These are phyloP conservation scores for Candida palmyrensis DNA, from an alignment of 805 yeast genomes.

Conservation along the genomic window DNA sequence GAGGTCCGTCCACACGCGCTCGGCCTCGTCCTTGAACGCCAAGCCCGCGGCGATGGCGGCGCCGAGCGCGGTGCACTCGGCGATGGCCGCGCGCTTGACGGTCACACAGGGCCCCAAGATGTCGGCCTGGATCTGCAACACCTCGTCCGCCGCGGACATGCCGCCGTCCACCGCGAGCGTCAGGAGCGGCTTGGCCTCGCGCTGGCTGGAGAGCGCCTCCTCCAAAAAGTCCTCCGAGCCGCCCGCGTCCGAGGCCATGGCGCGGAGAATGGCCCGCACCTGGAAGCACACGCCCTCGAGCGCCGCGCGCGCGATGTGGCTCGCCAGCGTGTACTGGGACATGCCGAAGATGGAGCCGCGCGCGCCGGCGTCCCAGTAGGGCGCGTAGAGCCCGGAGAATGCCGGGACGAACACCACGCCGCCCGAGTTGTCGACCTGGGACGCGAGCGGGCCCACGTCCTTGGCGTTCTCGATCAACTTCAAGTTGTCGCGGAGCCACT, in stretches of 20 bases:
- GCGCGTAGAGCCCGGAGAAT: conserved; percentile 89
- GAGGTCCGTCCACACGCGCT: conserved; percentile 69
- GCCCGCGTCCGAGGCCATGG: conserved; percentile 85
- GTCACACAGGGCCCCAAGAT: conserved; percentile 82
- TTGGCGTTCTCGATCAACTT: conserved; percentile 74
- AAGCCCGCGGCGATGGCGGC: conserved; percentile 96
- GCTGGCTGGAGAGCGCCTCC: conserved; percentile 41
- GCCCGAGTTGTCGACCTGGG: conserved; percentile 73
- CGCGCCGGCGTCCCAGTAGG: conserved; percentile 92
- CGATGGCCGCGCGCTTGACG: conserved; percentile 72
- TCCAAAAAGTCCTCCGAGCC: conserved; percentile 55
- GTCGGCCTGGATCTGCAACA: conserved; percentile 92
- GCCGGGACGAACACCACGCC: conserved; percentile 96
- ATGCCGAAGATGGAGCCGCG: conserved; percentile 91
- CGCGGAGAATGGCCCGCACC: conserved; percentile 82
- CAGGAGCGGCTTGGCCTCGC: conserved; percentile 42
- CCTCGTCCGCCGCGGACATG: conserved; percentile 85
- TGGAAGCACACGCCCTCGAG: conserved; percentile 94
- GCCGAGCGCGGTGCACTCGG: conserved; percentile 93
- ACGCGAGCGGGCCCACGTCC: conserved; percentile 88
- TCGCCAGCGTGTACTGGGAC: conserved; percentile 87
- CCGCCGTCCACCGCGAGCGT: conserved; percentile 88
- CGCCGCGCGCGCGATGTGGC: conserved; percentile 92
- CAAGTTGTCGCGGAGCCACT: conserved; percentile 90
- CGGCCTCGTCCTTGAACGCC: conserved; percentile 40